Conservation (phyloP, 1,284 basidiomycete species). For the Paramarasmius palmivorus region DNA sequence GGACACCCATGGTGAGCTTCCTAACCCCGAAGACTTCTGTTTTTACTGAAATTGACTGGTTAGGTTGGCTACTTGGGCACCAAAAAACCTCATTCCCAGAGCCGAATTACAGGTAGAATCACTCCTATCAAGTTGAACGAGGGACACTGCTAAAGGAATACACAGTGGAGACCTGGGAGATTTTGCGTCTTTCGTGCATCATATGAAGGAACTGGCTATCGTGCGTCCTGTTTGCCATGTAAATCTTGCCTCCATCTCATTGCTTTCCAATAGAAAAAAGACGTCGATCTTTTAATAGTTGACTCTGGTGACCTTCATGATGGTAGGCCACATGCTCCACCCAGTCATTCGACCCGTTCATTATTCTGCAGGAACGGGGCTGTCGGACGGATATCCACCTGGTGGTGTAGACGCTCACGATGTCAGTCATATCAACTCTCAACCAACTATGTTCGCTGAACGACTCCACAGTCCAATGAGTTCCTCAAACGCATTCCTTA, state of each 20-base stretch:
- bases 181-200: constrained; percentile 77
- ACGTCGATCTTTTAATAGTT: constrained; percentile 70
- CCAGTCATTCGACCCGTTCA: background rate
- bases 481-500: constrained; percentile 78
- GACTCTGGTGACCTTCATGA: constrained; percentile 83
- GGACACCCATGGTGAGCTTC: constrained; percentile 61
- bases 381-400: constrained; percentile 70
- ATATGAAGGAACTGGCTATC: constrained; percentile 75
- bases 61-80: constrained; percentile 73
- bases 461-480: constrained; percentile 54
- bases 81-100: constrained; percentile 69
- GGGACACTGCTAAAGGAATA: background rate
- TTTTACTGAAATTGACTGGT: background rate
- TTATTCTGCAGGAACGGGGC: constrained; percentile 49
- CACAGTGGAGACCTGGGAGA: constrained; percentile 76
- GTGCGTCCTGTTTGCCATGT: constrained; percentile 30
- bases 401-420: constrained; percentile 74
- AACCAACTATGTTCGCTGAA: background rate
- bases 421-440: constrained; percentile 33
- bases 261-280: constrained; percentile 45
- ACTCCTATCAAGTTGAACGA: background rate
- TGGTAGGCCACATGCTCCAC: constrained; percentile 38
- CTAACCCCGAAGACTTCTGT: background rate
- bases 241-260: background rate
- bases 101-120: constrained; percentile 64